Percentiles rank a stretch among this genome's conserved stretches.
Conservation (phyloP, 2,329 filamentous ascomycete species). For the Xylariomycetidae sp. region DNA sequence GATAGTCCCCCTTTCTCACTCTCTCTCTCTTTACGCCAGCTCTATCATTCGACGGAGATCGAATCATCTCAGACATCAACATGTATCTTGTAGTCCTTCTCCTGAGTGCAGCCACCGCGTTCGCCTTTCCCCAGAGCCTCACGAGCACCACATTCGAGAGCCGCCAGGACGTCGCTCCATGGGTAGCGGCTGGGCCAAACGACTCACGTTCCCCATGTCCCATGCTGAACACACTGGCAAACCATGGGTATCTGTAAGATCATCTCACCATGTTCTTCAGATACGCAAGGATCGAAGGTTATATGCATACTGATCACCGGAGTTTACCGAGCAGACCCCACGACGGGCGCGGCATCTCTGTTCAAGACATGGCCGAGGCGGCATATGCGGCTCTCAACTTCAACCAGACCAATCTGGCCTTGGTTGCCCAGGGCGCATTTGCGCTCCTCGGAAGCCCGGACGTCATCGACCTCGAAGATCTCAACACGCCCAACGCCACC, state of each 20-base stretch:
- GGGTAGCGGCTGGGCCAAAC: constrained; percentile 8
- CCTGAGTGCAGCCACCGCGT: too few species aligned
- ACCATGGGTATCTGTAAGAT: constrained; percentile 17
- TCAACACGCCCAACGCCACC: constrained; percentile 1
- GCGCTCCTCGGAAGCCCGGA: not conserved
- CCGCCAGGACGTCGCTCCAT: too few species aligned
- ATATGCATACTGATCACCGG: constrained; percentile 1
- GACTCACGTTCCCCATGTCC: constrained; percentile 17
- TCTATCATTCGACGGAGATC: too few species aligned
- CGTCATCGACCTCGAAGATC: constrained; percentile 4
- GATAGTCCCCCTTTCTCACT: too few species aligned
- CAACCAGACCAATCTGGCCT: too few species aligned
- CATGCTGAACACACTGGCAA: constrained; percentile 18
- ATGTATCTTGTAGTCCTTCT: too few species aligned
- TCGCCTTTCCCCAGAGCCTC: too few species aligned
- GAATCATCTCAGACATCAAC: too few species aligned
- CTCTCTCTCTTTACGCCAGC: too few species aligned
- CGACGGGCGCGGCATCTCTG: constrained; percentile 12
- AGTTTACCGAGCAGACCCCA: constrained; percentile 5
- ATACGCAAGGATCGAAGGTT: not conserved
- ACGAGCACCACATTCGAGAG: too few species aligned
- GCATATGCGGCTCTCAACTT: too few species aligned
- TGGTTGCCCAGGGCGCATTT: too few species aligned
- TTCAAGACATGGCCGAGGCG: constrained; percentile 8
- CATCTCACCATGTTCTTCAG: not conserved